These are phyloP conservation scores for Limnomonas spitsbergensis DNA, from an alignment of 139 green algal genomes.

Conservation along the genomic window DNA sequence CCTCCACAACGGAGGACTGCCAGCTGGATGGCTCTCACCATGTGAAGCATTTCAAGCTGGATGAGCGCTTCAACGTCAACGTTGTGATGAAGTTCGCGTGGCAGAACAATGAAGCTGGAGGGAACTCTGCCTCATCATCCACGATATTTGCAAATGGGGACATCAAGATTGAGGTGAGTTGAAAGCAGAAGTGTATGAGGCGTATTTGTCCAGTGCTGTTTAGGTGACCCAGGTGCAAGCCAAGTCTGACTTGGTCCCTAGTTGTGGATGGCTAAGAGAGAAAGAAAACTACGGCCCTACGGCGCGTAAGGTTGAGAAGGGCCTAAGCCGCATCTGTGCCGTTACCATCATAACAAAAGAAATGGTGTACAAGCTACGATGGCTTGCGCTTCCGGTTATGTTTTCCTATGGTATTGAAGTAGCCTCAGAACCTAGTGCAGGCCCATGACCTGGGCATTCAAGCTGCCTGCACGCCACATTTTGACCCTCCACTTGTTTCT, in stretches of 20 bases:
- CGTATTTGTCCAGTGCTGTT: too few species aligned
- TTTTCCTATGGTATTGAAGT: not conserved
- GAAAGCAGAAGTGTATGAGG: too few species aligned
- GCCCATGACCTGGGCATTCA: not conserved
- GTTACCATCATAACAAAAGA: too few species aligned
- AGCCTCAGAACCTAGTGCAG: not conserved
- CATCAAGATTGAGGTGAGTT: too few species aligned
- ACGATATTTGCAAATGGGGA: not conserved
- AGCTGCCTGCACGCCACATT: not conserved
- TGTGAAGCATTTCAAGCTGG: conserved; percentile 13
- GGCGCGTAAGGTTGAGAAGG: too few species aligned
- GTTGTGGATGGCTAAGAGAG: too few species aligned
- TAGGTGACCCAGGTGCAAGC: too few species aligned
- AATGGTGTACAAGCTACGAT: too few species aligned
- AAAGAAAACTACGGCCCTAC: too few species aligned
- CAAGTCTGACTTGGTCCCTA: too few species aligned
- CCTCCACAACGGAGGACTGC: not conserved
- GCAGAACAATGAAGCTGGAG: not conserved
- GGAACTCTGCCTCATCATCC: not conserved
- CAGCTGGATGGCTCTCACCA: conserved; percentile 7
- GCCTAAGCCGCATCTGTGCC: too few species aligned
- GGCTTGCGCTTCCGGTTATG: too few species aligned
- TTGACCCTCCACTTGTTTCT: not conserved
- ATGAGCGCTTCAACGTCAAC: conserved; percentile 16
- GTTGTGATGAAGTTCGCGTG: not conserved